phyloP scores from a whole-genome alignment of 1,139 yeast genomes.

The Suhomyces wounanorum region DNA sequence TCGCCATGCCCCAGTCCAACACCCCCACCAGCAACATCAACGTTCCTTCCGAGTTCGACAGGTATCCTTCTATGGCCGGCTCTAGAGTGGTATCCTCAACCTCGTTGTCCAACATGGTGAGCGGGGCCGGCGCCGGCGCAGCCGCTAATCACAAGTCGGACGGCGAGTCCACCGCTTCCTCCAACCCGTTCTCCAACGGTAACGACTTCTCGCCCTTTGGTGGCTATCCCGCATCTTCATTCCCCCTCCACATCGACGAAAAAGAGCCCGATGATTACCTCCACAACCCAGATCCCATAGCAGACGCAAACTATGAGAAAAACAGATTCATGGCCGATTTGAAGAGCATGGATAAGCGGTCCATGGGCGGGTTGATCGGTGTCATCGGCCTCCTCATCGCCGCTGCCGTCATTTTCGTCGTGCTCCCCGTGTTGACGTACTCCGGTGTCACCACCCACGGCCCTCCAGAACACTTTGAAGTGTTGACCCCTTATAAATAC shows the following conservation, averaged over 20 bases:
- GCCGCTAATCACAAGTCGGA: slow-evolving; percentile 18
- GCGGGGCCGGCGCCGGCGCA: slow-evolving; percentile 20
- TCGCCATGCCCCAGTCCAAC: slow-evolving; percentile 7
- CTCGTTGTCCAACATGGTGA: slow-evolving; percentile 28
- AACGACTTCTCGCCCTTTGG: slow-evolving; percentile 31
- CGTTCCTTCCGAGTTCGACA: slow-evolving; percentile 57
- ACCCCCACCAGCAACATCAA: slow-evolving; percentile 22
- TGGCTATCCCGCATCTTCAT: slow-evolving; percentile 33
- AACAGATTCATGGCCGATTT: slow-evolving; percentile 28
- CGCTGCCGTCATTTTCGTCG: slow-evolving; percentile 26
- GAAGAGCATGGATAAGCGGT: slow-evolving; percentile 27
- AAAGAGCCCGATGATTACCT: slow-evolving; percentile 34
- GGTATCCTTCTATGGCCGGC: slow-evolving; percentile 57
- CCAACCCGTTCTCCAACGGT: slow-evolving; percentile 18
- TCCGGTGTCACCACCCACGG: slow-evolving; percentile 22
- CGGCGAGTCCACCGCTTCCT: slow-evolving; percentile 16
- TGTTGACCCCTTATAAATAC: slow-evolving; percentile 26
- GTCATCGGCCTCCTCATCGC: slow-evolving; percentile 21
- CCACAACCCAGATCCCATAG: slow-evolving; percentile 35
- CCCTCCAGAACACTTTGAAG: slow-evolving; percentile 24
- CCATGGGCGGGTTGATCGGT: slow-evolving; percentile 27
- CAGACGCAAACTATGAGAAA: slow-evolving; percentile 33
- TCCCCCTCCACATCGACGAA: slow-evolving; percentile 33
- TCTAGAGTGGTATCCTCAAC: slow-evolving; percentile 50
- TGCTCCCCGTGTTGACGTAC: slow-evolving; percentile 32